These are phyloP conservation scores for Coprinopsis cinerea DNA, from an alignment of 768 basidiomycete genomes.

Conservation along the genomic window DNA sequence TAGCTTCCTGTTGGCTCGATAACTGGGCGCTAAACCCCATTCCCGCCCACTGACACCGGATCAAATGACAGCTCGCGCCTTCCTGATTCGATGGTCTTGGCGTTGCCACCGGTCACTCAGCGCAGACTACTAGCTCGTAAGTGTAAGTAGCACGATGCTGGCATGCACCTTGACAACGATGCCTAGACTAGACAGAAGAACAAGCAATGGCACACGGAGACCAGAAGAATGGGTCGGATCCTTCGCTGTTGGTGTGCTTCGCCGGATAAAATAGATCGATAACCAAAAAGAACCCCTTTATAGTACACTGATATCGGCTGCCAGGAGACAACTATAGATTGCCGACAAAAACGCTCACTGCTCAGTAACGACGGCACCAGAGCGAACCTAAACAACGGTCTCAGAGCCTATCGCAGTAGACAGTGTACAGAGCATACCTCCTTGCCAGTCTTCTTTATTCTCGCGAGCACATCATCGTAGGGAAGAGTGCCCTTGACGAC, in stretches of 20 bases:
- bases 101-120: no score
- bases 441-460: constrained; percentile 90
- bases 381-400: constrained; percentile 24
- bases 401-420: neutral
- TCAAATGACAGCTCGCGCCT: no score
- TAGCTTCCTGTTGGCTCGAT: neutral
- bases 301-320: neutral
- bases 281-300: neutral
- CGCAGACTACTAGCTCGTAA: no score
- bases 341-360: neutral
- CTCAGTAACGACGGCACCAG: constrained; percentile 35
- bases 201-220: no score
- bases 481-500: constrained; percentile 52
- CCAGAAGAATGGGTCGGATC: neutral
- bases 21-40: neutral
- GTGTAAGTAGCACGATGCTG: no score
- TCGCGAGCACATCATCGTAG: constrained; percentile 62
- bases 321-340: neutral
- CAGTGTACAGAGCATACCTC: constrained; percentile 42
- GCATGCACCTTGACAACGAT: no score
- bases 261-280: neutral
- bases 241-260: neutral
- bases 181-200: no score
- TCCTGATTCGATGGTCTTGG: no score
- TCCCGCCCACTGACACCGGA: neutral